Evolutionary conservation across 2,329 filamentous ascomycete genomes (phyloP).

Genomic region (Colletotrichum orbiculare): DNA sequence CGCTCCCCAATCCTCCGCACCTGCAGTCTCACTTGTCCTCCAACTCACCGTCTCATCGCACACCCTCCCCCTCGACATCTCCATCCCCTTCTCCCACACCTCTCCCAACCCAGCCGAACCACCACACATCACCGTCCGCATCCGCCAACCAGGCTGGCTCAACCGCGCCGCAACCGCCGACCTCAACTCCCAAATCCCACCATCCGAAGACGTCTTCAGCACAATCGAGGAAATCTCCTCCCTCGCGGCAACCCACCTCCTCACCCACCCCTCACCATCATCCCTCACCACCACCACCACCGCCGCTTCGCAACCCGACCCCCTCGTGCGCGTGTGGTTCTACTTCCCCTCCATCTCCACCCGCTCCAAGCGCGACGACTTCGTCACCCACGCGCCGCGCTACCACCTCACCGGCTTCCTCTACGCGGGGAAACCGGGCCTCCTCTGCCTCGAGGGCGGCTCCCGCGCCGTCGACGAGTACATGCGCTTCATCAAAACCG

Average conservation of each 20-base stretch:
- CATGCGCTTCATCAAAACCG: conserved; percentile 72
- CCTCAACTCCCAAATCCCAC: conserved; percentile 53
- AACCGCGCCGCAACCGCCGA: conserved; percentile 57
- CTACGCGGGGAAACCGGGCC: conserved; percentile 69
- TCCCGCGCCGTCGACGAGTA: conserved; percentile 64
- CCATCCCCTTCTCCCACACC: conserved; percentile 45
- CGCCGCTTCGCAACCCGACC: background rate
- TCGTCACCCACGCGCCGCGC: conserved; percentile 62
- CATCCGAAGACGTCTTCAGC: conserved; percentile 55
- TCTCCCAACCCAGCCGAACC: conserved; percentile 43
- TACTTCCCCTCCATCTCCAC: conserved; percentile 72
- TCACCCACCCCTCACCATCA: conserved; percentile 35
- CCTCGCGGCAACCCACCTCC: conserved; percentile 47
- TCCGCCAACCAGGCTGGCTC: conserved; percentile 64
- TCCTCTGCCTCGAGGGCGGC: conserved; percentile 61
- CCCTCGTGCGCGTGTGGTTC: conserved; percentile 68
- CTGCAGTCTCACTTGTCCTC: conserved; percentile 41
- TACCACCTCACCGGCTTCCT: conserved; percentile 69
- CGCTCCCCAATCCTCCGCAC: background rate
- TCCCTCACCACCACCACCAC: background rate
- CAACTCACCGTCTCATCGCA: conserved; percentile 39
- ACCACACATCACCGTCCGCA: conserved; percentile 52
- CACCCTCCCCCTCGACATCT: conserved; percentile 48
- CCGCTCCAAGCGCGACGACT: conserved; percentile 66
- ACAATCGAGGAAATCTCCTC: conserved; percentile 58